Base-by-base conservation (phyloP, 2,329 filamentous ascomycete species). In the Dactylellina leptospora region DNA sequence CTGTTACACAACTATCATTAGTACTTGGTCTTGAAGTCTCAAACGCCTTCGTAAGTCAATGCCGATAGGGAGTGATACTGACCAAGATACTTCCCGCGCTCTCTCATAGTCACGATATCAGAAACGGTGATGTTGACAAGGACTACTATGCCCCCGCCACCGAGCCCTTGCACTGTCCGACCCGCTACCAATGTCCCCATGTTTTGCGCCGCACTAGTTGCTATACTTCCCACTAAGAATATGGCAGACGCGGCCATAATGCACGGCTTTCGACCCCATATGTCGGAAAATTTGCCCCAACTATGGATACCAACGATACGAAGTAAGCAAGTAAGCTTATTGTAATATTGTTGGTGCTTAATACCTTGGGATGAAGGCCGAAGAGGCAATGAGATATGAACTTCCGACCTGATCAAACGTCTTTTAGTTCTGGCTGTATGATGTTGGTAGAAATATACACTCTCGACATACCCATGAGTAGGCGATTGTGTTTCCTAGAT, bases 211-310 rank as follows among this genome's bases (percentile, higher is more conserved):
- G 85, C 77, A 36, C 82, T 85, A 74, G 84, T 86, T 1, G 86
- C 76, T 33, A 87, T 78, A 36, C 84, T 86, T 1, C 85, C 85
- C 13, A 87, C 78, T 60, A 89, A 83, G 80, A 90, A 90, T 22
- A 87, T 79, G 16, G 83, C 79, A 68, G 88, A 87, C 16, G 86
- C 86, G 2, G 84, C 75, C 11, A 90, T 79, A 27, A 90, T 80
- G 51, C 88, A 83, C 10, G 84, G 84, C 75, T 89, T 90, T 40
- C 88, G 82, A 1, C 88, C 87, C 80, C 85, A 89, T 66, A 90
- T 89, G 74, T 90, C 88, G 45, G 85, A 66, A 22, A 73, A 62
- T 51, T 73, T 73, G 8, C 69, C 69, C 69, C 69, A 73, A 23
- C 68, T 72, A 16, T 4, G 18, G 16, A n/a, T n/a, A 11, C 18